Evolutionary conservation across 352 stramenopile species (phyloP), one percentile per base, ranked within the genome.

Genomic region (Pythium dissotocum): DNA sequence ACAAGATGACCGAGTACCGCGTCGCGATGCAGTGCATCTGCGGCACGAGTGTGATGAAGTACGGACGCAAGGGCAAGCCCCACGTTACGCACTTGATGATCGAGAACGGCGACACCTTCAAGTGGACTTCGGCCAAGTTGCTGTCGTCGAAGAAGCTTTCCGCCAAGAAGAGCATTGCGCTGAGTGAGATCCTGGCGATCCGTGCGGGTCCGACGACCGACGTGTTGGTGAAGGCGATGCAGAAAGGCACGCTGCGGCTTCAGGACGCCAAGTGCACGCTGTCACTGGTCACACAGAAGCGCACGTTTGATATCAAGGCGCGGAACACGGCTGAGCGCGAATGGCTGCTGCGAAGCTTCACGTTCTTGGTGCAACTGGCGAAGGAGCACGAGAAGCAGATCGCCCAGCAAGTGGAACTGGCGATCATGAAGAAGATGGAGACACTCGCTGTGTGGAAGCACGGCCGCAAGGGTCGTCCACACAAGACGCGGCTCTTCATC

Each of bases 371-470:
- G 4, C 78, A 82, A 14, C 74, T 92, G n/a, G 85, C 85, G 6
- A 77, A 75, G 4, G 84, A 93, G 35, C 85, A 95, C 65, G 83
- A 90, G 56, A 78, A 85, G 32, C 80, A 88, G 12, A 78, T 92
- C 4, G 77, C 82, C 12, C 80, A 91, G 74, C 87, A 95, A 65
- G 87, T 91, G 18, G 87, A 95, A 67, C 76, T 92, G 26, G 80
- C 78, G 6, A 95, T 95, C 63, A 95, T 95, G 84, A 90, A 90
- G 71, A 83, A 86, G 21, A 89, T 95, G 77, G 84, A 91, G 55
- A 86, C 72, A 2, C 30, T 92, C 21, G 48, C 65, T 1, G 82
- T 95, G 26, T 89, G 80, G 80, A 95, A 95, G 64, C 85, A 93
- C 49, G 87, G 87, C 18, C 87, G 87, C 49, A 85, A 84, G 35